phyloP scores from a whole-genome alignment of 257 asterid species.

The Lavandula angustifolia region DNA sequence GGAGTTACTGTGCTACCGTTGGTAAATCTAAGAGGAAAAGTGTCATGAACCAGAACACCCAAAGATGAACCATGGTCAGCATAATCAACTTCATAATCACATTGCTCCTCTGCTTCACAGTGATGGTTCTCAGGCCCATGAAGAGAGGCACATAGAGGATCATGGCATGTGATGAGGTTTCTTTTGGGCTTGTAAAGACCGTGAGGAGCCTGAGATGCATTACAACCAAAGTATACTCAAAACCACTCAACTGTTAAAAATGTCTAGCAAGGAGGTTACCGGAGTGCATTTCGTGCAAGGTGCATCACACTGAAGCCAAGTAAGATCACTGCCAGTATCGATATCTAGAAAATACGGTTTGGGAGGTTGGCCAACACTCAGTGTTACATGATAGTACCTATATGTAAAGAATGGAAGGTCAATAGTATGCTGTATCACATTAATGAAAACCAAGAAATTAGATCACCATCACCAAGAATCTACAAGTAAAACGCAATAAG shows the following conservation, averaged over 20 bases:
- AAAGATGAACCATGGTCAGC: conserved; percentile 78
- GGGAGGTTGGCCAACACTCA: conserved; percentile 67
- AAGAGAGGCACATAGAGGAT: conserved; percentile 66
- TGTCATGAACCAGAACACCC: conserved; percentile 78
- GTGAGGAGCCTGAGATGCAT: conserved; percentile 84
- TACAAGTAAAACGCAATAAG: too few relatives aligned
- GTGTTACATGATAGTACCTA: conserved; percentile 71
- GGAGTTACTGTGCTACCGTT: conserved; percentile 62
- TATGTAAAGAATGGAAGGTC: conserved; percentile 32
- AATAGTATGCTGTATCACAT: neutral
- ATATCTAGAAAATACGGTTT: conserved; percentile 71
- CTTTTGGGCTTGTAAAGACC: conserved; percentile 63
- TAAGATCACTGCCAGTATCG: conserved; percentile 93
- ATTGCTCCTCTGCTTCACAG: conserved; percentile 59
- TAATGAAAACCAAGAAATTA: neutral
- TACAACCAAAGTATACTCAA: conserved; percentile 3
- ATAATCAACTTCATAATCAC: conserved; percentile 83
- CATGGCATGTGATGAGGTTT: conserved; percentile 57
- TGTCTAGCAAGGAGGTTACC: conserved; percentile 32
- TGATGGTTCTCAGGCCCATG: conserved; percentile 40
- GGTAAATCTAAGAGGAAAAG: conserved; percentile 57
- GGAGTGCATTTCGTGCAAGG: conserved; percentile 82
- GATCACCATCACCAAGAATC: neutral
- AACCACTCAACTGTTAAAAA: neutral
- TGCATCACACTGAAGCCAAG: conserved; percentile 96